Percentiles rank a stretch among this genome's conserved stretches.
phyloP scores from a whole-genome alignment of 768 basidiomycete species.

The Mycena olivaceomarginata region DNA sequence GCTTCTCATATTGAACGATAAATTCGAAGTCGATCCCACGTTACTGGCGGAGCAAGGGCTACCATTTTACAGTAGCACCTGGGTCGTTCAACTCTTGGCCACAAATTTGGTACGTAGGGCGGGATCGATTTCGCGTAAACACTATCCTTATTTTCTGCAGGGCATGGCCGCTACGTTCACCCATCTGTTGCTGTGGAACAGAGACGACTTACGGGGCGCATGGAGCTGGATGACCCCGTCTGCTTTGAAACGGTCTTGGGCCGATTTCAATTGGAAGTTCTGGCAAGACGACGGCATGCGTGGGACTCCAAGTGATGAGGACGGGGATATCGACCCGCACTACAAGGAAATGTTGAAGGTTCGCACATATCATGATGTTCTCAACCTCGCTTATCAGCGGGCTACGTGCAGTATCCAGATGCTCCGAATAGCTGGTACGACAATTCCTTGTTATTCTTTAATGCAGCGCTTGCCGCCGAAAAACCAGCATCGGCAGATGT shows the following conservation, averaged over 20 bases:
- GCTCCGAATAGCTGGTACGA: constrained; percentile 76
- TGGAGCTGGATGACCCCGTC: constrained; percentile 68
- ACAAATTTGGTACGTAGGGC: constrained; percentile 57
- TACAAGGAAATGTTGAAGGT: constrained; percentile 73
- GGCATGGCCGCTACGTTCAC: constrained; percentile 70
- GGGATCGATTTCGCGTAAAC: neutral
- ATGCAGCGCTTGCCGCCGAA: no score
- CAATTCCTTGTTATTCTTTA: constrained; percentile 53
- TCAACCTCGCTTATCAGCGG: neutral
- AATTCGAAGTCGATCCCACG: constrained; percentile 63
- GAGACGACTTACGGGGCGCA: constrained; percentile 60
- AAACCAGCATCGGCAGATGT: no score
- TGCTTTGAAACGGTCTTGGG: constrained; percentile 55
- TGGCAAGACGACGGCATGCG: constrained; percentile 65
- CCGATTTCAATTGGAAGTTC: constrained; percentile 62
- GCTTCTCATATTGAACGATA: constrained; percentile 65
- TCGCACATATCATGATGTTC: neutral
- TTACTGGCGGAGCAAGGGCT: constrained; percentile 64
- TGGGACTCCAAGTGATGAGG: constrained; percentile 47
- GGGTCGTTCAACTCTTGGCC: constrained; percentile 65
- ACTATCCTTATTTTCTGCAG: constrained; percentile 11
- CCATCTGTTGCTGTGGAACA: constrained; percentile 68
- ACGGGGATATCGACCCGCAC: constrained; percentile 66
- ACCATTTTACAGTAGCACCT: constrained; percentile 70
- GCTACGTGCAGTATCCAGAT: constrained; percentile 65